Evolutionary conservation across 495 filamentous ascomycete genomes (phyloP), one percentile per base, ranked within the genome.

Genomic region (Penicillium coffeae): DNA sequence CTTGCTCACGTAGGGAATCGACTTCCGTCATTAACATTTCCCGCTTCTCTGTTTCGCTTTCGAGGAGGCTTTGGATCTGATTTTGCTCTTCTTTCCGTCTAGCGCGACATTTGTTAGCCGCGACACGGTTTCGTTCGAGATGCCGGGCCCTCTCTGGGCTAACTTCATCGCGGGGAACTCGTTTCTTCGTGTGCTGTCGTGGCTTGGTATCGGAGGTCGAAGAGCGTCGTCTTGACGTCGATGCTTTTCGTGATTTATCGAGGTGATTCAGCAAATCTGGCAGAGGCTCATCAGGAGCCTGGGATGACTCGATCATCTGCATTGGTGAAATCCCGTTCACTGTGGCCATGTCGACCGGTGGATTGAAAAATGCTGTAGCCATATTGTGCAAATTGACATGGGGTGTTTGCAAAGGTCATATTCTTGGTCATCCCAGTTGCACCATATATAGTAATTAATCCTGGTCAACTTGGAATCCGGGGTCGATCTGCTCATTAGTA

Each of bases 31-130:
- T 30, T 4, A 30, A 10, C 25, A 30, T 30, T 10, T 30, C 25
- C 25, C 25, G 25, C 25, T 30, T 30, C 25, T 30, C 36, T 1
- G 35, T 40, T 19, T 48, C 45, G 21, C 14, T 20, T 6, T 39
- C 21, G 6, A 48, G 21, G 4, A 16, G 7, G 10, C 35, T 14
- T 9, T 48, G 45, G 14, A 48, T 48, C 10, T 48, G 34, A 8
- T 48, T 21, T 15, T 48, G 45, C 21, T 48, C 45, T 25, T 15
- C 15, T 21, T 48, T 48, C 36, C 38, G 38, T 19, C 39, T 48
- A 10, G 20, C 14, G 6, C 45, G 36, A 36, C 45, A 48, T 40
- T 48, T 48, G 35, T 40, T 48, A 1, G 45, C 45, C 2, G 45
- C 45, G 15, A 40, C 15, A 6, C 45, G 45, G 36, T 48, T 48